Evolutionary conservation across 306 rosid genomes (phyloP), one percentile per base, ranked within the genome.

Genomic region (Luffa acutangula): DNA sequence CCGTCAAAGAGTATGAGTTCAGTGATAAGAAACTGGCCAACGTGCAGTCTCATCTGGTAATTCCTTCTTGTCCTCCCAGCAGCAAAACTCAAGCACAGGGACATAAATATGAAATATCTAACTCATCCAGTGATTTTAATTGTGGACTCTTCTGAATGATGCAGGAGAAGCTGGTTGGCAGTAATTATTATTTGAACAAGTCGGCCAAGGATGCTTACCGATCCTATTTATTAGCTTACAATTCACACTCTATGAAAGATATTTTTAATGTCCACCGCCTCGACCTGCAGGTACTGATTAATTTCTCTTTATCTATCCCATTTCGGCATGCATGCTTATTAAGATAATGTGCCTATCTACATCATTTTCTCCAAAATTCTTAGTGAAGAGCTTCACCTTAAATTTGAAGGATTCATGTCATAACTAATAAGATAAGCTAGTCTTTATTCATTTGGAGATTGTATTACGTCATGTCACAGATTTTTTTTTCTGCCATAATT

Each of bases 241-340:
- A 95, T 81, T 86, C 98, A 71, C 98, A 92, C 85, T 89, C 98
- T 11, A 95, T 91, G 97, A 95, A 92, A 83, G 98, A 92, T 63
- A 92, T 90, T 67, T 95, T 91, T 82, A 91, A 95, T 21, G 97
- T 92, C 72, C 97, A 95, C 77, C 90, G 86, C 80, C 93, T 92
- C 33, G 97, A 95, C 86, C 72, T 95, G 75, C 97, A 85, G 98
- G 97, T 92, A 79, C 76, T 59, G 31, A 0, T 65, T 18, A 31
- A 84, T 62, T 52, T 65, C 39, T 6, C 46, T 12, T 57, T 37
- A 49, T 82, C 59, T 76, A 53, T 15, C 11, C 57, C 12, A 10
- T 46, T 21, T 25, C 18, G 4, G 6, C 77, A 46, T 48, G 41
- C 36, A 31, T 42, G 75, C 53, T 3, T 69, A 3, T 37, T 2